Evolutionary conservation across 2,329 filamentous ascomycete genomes (phyloP).

Genomic region (Cercospora zeina): DNA sequence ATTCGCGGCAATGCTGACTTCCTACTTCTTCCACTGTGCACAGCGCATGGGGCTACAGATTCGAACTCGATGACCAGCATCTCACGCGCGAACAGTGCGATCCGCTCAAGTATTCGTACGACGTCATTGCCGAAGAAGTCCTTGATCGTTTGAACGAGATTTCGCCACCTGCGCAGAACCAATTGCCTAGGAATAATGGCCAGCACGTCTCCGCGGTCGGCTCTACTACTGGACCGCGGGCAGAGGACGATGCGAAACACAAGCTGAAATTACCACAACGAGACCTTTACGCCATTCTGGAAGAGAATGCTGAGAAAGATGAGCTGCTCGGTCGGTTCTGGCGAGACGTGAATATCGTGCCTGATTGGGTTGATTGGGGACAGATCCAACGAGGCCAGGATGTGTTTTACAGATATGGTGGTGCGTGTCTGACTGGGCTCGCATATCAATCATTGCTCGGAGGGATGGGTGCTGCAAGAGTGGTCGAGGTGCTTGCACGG

Average conservation of each 20-base stretch:
- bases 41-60: conserved; percentile 65
- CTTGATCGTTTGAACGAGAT: conserved; percentile 64
- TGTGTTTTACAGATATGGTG: conserved; percentile 75
- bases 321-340: conserved; percentile 61
- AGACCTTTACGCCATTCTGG: conserved; percentile 65
- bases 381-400: conserved; percentile 73
- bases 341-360: conserved; percentile 65
- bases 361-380: conserved; percentile 73
- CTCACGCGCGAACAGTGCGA: conserved; percentile 59
- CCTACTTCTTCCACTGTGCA: conserved; percentile 7
- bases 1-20: not conserved
- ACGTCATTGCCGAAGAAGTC: conserved; percentile 66
- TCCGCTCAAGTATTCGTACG: conserved; percentile 66
- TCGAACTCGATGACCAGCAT: conserved; percentile 68
- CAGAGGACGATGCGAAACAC: conserved; percentile 22
- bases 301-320: conserved; percentile 59
- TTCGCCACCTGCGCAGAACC: conserved; percentile 50
- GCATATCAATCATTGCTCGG: conserved; percentile 67
- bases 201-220: conserved; percentile 24
- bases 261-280: conserved; percentile 44
- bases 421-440: conserved; percentile 63
- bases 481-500: conserved; percentile 71
- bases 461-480: conserved; percentile 69
- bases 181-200: conserved; percentile 44
- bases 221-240: not conserved